Evolutionary conservation across 169 alveolate genomes (phyloP), one percentile per base, ranked within the genome.

Genomic region (Plasmodium relictum): DNA sequence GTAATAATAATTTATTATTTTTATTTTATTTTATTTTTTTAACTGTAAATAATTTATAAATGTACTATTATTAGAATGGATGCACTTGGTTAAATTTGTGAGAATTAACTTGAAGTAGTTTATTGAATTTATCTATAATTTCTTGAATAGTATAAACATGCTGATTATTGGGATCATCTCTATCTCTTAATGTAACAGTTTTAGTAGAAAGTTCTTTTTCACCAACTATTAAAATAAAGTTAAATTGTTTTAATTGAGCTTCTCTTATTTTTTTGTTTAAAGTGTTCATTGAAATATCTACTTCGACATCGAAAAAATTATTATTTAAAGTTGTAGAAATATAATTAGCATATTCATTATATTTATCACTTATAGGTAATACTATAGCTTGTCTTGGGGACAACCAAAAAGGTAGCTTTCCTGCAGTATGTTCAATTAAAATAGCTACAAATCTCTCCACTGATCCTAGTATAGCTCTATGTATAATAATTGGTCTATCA

Each of bases 371-470:
- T 1, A 98, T 95, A 22, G 99, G 99, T 68, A 97, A 88, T 42
- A 99, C 96, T 20, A 97, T 94, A 48, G 97, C 96, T 96, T 99
- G 99, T 61, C 98, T 96, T 12, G 99, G 99, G 22, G 99, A 97
- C 18, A 99, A 93, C 99, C 99, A 99, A 89, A 99, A 98, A 7
- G 99, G 99, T 96, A 98, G 95, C 93, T 98, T 98, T 39, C 99
- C 99, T 26, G 97, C 99, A 14, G 98, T 90, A 89, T 99, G 99
- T 88, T 99, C 99, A 24, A 96, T 94, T 22, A 98, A 93, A 54
- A 98, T 97, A 39, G 99, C 99, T 10, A 97, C 96, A 95, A 97
- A 97, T 88, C 99, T 95, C 88, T 98, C 99, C 31, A 98, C 94
- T 18, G 99, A 97, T 7, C 99, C 99, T 22, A 98, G 94, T 58